phyloP scores from a whole-genome alignment of 768 basidiomycete genomes.

The Cubamyces sp. region DNA sequence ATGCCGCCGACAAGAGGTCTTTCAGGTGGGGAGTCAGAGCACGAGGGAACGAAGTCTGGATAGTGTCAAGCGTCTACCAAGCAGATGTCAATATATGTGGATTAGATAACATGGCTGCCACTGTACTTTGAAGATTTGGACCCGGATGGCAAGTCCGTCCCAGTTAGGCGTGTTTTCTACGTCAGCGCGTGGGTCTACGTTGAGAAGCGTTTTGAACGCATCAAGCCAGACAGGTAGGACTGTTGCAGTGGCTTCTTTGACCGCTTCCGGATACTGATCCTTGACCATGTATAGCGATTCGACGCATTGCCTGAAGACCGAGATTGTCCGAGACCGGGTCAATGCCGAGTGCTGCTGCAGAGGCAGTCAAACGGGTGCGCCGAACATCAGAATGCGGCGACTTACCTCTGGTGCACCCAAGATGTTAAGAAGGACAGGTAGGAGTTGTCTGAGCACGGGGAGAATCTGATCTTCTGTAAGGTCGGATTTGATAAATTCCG shows the following conservation, averaged over 20 bases:
- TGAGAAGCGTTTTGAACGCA: conserved; percentile 80
- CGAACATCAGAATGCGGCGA: neutral
- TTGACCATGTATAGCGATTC: conserved; percentile 93
- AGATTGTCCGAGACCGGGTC: conserved; percentile 83
- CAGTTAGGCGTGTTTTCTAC: conserved; percentile 63
- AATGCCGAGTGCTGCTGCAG: conserved; percentile 63
- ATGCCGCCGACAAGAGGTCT: conserved; percentile 59
- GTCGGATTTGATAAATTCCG: conserved; percentile 92
- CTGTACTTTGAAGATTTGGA: conserved; percentile 86
- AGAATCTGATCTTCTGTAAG: conserved; percentile 94
- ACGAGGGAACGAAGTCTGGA: conserved; percentile 83
- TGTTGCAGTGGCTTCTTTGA: conserved; percentile 77
- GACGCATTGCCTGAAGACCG: conserved; percentile 90
- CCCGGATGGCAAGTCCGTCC: conserved; percentile 80
- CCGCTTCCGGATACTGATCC: conserved; percentile 86
- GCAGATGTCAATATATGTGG: too few relatives aligned
- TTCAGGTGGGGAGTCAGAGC: conserved; percentile 65
- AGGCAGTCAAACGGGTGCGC: neutral
- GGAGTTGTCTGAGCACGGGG: conserved; percentile 84
- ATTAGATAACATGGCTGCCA: too few relatives aligned
- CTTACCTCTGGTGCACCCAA: conserved; percentile 75
- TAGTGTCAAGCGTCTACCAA: conserved; percentile 72
- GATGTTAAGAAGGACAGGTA: conserved; percentile 84
- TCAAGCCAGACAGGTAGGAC: conserved; percentile 93
- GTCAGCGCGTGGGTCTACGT: conserved; percentile 65